Conservation (phyloP, 371 early-diverging fungal species). For the Mucor mucedo region DNA sequence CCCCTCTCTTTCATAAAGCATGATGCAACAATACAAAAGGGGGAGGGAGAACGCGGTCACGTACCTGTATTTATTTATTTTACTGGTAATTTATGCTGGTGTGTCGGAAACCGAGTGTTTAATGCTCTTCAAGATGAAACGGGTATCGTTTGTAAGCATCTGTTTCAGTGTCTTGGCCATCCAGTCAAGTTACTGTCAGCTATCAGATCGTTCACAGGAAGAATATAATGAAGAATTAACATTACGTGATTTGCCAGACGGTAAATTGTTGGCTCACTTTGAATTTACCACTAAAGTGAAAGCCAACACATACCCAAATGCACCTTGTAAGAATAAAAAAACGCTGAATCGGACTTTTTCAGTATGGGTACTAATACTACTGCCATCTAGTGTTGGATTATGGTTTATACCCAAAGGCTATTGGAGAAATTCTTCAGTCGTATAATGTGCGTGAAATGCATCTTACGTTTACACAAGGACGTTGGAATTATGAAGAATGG, state of each 20-base stretch:
- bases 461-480: conserved; percentile 89
- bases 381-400: conserved; percentile 66
- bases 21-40: too few relatives aligned
- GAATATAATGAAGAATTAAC: conserved; percentile 68
- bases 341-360: background rate
- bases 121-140: conserved; percentile 7
- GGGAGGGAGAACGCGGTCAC: conserved; percentile 5
- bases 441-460: conserved; percentile 81
- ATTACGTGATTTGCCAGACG: conserved; percentile 71
- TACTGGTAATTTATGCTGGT: too few relatives aligned
- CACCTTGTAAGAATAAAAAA: conserved; percentile 24
- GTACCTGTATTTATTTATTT: too few relatives aligned
- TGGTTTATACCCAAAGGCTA: conserved; percentile 79
- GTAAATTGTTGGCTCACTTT: conserved; percentile 81
- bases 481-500: conserved; percentile 85
- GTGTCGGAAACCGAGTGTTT: too few relatives aligned
- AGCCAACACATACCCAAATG: conserved; percentile 32
- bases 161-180: conserved; percentile 6
- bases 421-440: conserved; percentile 82
- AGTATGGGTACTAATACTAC: background rate
- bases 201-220: conserved; percentile 27
- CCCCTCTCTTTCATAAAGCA: too few relatives aligned
- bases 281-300: conserved; percentile 66
- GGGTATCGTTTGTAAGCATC: conserved; percentile 1
- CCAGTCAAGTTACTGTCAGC: conserved; percentile 1